A percentile compares a stretch with the other conserved stretches of the same genome.
Evolutionary conservation across 345 rosid genomes (phyloP).

Genomic region (Barbarea vulgaris): DNA sequence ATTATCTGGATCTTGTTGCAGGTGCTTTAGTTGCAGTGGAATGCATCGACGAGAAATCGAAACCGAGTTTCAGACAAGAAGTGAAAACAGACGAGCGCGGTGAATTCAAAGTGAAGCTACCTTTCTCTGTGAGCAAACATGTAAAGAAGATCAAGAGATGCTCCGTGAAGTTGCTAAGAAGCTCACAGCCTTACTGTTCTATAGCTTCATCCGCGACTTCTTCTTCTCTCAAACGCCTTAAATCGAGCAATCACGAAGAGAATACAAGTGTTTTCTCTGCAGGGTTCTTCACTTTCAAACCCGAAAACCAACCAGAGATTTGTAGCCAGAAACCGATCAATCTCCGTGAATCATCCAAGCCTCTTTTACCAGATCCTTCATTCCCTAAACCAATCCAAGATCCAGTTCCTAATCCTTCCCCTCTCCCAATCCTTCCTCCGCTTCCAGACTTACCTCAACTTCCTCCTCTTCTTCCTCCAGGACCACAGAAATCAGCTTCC

Average conservation of each 20-base stretch:
- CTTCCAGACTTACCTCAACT: constrained; percentile 48
- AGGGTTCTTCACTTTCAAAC: constrained; percentile 91
- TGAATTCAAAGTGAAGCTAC: constrained; percentile 64
- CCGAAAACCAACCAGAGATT: constrained; percentile 55
- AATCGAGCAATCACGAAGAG: constrained; percentile 51
- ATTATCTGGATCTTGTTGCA: constrained; percentile 35
- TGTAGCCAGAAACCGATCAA: constrained; percentile 64
- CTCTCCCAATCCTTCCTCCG: constrained; percentile 57
- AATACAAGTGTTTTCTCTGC: constrained; percentile 68
- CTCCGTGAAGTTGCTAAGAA: constrained; percentile 61
- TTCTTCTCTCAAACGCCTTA: constrained; percentile 57
- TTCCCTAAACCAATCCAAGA: constrained; percentile 53
- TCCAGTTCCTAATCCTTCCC: constrained; percentile 47
- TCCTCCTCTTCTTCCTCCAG: constrained; percentile 36
- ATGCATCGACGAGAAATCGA: constrained; percentile 57
- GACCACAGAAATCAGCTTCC: constrained; percentile 13
- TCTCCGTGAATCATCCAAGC: constrained; percentile 12
- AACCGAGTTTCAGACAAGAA: constrained; percentile 52
- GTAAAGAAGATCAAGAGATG: constrained; percentile 70
- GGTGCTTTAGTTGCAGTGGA: constrained; percentile 83
- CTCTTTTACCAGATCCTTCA: constrained; percentile 22
- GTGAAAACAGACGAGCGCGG: constrained; percentile 76
- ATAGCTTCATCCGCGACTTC: constrained; percentile 74
- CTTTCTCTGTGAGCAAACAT: constrained; percentile 67
- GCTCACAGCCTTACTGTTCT: constrained; percentile 75